Conservation (phyloP, 306 rosid species). For the Fragaria nilgerrensis region DNA sequence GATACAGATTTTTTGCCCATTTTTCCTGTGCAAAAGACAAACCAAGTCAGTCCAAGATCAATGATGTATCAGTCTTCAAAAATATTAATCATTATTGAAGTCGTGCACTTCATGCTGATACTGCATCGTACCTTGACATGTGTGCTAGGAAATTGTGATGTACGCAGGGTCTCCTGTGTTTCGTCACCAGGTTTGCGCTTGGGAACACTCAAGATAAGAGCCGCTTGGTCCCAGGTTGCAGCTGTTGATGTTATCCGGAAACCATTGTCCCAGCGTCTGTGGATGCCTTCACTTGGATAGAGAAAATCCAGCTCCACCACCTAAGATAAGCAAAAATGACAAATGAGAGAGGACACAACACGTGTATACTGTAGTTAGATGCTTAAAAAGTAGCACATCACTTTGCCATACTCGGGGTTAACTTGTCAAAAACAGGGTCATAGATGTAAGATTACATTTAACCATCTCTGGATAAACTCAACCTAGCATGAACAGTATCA, state of each 20-base stretch:
- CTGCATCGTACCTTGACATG: slow-evolving; percentile 71
- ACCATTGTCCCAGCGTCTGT: slow-evolving; percentile 89
- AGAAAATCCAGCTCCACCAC: slow-evolving; percentile 98
- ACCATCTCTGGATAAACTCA: neutral
- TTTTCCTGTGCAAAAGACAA: slow-evolving; percentile 60
- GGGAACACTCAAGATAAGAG: slow-evolving; percentile 88
- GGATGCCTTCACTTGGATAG: slow-evolving; percentile 98
- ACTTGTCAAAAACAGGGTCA: neutral
- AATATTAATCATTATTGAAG: neutral
- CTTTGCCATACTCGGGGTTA: neutral
- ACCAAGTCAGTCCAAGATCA: slow-evolving; percentile 7
- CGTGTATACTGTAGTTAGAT: neutral
- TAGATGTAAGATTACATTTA: neutral
- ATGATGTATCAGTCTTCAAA: neutral
- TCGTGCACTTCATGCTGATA: neutral
- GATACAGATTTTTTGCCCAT: slow-evolving; percentile 88
- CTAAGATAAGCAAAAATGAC: slow-evolving; percentile 28
- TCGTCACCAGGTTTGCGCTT: slow-evolving; percentile 83
- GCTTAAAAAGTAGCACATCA: neutral
- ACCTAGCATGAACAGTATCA: neutral
- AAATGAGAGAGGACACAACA: neutral
- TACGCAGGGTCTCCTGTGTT: slow-evolving; percentile 94
- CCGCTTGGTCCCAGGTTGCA: slow-evolving; percentile 94
- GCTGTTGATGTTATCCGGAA: slow-evolving; percentile 92
- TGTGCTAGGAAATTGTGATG: slow-evolving; percentile 91